Base-by-base conservation (phyloP, 2,329 filamentous ascomycete genomes). In the Ramularia collo-cygni region DNA sequence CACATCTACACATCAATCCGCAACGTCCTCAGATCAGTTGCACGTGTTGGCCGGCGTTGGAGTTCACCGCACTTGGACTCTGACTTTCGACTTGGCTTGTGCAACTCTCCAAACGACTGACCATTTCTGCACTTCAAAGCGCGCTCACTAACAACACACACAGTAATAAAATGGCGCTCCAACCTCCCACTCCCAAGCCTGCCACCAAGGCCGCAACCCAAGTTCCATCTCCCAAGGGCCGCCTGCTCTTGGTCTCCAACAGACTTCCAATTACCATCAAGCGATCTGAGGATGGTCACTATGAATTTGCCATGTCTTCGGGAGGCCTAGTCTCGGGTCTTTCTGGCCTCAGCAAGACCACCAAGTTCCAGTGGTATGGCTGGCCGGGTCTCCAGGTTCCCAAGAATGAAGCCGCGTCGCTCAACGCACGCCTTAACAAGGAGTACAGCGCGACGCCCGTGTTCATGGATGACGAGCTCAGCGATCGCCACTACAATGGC, bases 341-440 rank as follows among this genome's bases (percentile, higher is more conserved):
- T 46, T 94, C 86, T 52, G 92, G 92, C 17, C 70, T 96, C 43
- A 83, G 85, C 56, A 95, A 95, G 67, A 84, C 86, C 21, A 95
- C 87, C 17, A 90, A 82, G 53, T 96, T 96, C 66, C 85, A 92
- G 64, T 98, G 92, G 92, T 96, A 96, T 66, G 92, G 92, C 53
- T 96, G 92, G 90, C 89, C 92, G 1, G 92, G 92, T 27, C 69
- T 95, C 35, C 87, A 96, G 64, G 80, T 96, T 4, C 90, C 90
- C 28, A 85, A 93, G 48, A 76, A 79, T 40, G 90, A 96, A 64
- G 76, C 85, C 30, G 71, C 75, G 2, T 72, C 75, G 40, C 80
- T 98, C 63, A 83, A 79, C 59, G 74, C 83, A 58, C 79, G 83
- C 49, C 70, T 96, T 58, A 85, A 86, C 67, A 80, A 92, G 15